These are phyloP conservation scores for Biscutella laevigata DNA, from an alignment of 441 rosid genomes.

Conservation along the genomic window DNA sequence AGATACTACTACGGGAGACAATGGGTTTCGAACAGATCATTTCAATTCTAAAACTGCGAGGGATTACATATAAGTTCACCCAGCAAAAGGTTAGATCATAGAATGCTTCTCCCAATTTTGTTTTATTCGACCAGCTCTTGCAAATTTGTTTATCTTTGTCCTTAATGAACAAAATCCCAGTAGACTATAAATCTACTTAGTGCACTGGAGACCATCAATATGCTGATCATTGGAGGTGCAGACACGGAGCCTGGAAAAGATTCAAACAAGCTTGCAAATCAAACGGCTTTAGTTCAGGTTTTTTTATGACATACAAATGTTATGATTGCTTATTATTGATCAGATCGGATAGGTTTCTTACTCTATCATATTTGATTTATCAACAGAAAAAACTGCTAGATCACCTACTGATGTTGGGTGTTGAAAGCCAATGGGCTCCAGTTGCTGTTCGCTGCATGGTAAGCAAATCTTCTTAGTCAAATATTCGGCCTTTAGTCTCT, in stretches of 20 bases:
- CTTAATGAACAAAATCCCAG: conserved; percentile 52
- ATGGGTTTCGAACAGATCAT: conserved; percentile 76
- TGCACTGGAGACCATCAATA: conserved; percentile 74
- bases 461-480: conserved; percentile 27
- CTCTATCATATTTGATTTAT: conserved; percentile 14
- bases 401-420: conserved; percentile 75
- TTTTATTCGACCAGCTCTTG: conserved; percentile 12
- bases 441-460: conserved; percentile 79
- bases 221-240: conserved; percentile 67
- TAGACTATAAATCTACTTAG: conserved; percentile 91
- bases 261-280: conserved; percentile 67
- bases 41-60: conserved; percentile 67
- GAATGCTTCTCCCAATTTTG: conserved; percentile 12
- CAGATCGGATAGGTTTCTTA: conserved; percentile 10
- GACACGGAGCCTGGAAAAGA: conserved; percentile 64
- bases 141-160: conserved; percentile 38
- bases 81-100: conserved; percentile 90
- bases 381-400: conserved; percentile 73
- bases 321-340: background rate
- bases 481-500: background rate
- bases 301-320: conserved; percentile 6
- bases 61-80: conserved; percentile 73
- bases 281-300: conserved; percentile 86
- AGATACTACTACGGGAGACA: conserved; percentile 88
- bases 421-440: conserved; percentile 97